phyloP scores from a whole-genome alignment of 2,329 filamentous ascomycete species.

The Alternaria triticina region DNA sequence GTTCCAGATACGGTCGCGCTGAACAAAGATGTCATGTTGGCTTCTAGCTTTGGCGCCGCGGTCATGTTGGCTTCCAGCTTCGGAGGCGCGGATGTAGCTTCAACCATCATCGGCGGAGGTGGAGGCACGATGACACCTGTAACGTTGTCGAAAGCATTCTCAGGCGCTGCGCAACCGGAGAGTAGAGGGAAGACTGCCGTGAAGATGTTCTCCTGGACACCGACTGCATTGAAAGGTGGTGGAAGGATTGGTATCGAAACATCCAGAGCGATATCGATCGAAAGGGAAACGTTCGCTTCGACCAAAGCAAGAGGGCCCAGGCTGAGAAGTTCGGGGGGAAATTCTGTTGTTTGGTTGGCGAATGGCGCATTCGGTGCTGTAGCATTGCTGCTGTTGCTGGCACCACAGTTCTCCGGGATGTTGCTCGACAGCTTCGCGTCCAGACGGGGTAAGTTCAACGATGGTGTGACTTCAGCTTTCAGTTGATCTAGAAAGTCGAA shows the following conservation, averaged over 20 bases:
- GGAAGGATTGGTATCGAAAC: conserved; percentile 31
- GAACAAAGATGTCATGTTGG: background rate
- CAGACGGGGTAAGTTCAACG: conserved; percentile 42
- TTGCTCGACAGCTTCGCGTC: conserved; percentile 35
- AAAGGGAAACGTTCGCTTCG: conserved; percentile 33
- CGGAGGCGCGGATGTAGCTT: background rate
- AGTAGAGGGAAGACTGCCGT: conserved; percentile 26
- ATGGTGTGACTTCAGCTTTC: conserved; percentile 34
- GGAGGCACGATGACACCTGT: conserved; percentile 1
- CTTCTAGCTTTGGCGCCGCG: background rate
- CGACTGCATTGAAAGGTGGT: conserved; percentile 17
- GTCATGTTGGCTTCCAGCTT: background rate
- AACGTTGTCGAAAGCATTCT: background rate
- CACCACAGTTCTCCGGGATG: conserved; percentile 27
- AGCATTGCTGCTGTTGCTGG: background rate
- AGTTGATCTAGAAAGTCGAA: conserved; percentile 42
- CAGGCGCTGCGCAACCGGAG: conserved; percentile 24
- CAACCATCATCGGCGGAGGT: background rate
- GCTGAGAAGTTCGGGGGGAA: background rate
- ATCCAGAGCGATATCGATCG: conserved; percentile 25
- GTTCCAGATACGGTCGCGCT: background rate
- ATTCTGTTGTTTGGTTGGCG: conserved; percentile 6
- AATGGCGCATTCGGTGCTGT: background rate
- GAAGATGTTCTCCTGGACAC: conserved; percentile 26
- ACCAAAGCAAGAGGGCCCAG: conserved; percentile 30